These are phyloP conservation scores for Phytopythium boreale DNA, from an alignment of 352 stramenopile species.

Conservation along the genomic window DNA sequence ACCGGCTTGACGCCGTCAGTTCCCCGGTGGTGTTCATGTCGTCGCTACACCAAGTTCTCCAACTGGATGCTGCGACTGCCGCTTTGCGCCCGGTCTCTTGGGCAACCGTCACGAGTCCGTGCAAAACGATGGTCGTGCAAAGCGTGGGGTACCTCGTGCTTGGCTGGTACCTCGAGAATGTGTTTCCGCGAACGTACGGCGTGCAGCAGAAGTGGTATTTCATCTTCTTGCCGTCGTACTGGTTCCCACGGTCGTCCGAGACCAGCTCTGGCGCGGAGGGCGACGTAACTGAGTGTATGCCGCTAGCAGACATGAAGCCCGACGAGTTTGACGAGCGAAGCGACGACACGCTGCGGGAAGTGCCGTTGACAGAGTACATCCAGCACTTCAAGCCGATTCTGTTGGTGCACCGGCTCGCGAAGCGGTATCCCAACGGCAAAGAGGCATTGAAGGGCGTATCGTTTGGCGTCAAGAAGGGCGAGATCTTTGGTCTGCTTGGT, in stretches of 20 bases:
- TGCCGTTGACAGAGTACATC: conserved; percentile 53
- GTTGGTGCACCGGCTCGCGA: conserved; percentile 54
- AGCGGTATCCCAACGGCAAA: conserved; percentile 75
- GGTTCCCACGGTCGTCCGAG: conserved; percentile 31
- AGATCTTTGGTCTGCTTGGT: conserved; percentile 92
- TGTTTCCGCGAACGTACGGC: conserved; percentile 91
- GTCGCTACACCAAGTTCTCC: conserved; percentile 44
- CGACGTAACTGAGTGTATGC: conserved; percentile 18
- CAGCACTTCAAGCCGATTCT: conserved; percentile 52
- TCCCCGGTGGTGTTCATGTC: conserved; percentile 75
- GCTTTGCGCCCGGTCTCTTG: conserved; percentile 42
- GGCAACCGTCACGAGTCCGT: conserved; percentile 39
- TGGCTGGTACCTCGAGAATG: conserved; percentile 93
- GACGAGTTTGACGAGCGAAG: conserved; percentile 22
- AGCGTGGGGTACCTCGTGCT: conserved; percentile 86
- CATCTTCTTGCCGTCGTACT: conserved; percentile 82
- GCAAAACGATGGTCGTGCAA: conserved; percentile 76
- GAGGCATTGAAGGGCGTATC: conserved; percentile 80
- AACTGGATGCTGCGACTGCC: conserved; percentile 40
- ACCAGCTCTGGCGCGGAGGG: conserved; percentile 10
- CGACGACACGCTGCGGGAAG: conserved; percentile 67
- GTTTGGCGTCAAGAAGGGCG: conserved; percentile 86
- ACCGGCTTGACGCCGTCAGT: conserved; percentile 49
- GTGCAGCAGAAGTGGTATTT: conserved; percentile 94
- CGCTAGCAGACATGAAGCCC: conserved; percentile 21